phyloP scores from a whole-genome alignment of 441 rosid genomes.

The Mallotus repandus region DNA sequence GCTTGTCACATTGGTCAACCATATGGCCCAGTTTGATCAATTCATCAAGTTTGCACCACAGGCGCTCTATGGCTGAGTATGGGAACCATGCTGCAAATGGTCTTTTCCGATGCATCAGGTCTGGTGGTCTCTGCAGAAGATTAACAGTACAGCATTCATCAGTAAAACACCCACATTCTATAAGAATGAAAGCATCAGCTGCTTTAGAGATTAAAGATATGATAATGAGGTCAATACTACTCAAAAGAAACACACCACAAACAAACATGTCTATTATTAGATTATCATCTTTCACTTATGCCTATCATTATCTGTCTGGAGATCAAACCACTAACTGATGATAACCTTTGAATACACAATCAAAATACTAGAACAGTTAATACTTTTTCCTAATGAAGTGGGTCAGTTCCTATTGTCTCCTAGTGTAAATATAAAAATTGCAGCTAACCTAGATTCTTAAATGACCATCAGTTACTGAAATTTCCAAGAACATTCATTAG shows the following conservation, averaged over 20 bases:
- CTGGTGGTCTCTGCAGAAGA: constrained; percentile 69
- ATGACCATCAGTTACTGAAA: no score
- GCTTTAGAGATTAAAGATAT: no score
- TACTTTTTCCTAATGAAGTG: no score
- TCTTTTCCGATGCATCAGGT: constrained; percentile 67
- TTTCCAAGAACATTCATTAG: not conserved
- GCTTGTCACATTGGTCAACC: constrained; percentile 80
- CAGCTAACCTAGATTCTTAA: not conserved
- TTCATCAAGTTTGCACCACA: constrained; percentile 84
- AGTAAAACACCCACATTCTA: constrained; percentile 19
- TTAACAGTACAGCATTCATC: constrained; percentile 22
- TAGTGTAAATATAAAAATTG: not conserved
- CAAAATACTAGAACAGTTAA: no score
- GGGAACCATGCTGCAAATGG: constrained; percentile 88
- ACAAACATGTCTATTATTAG: not conserved
- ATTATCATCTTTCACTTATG: not conserved
- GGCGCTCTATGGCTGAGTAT: constrained; percentile 63
- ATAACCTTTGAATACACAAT: no score
- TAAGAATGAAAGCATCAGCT: not conserved
- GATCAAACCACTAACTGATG: no score
- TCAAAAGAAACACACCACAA: not conserved
- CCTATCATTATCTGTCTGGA: not conserved
- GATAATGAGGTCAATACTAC: not conserved
- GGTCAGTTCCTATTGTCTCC: not conserved
- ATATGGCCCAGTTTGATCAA: constrained; percentile 54